A percentile compares a stretch with the other conserved stretches of the same genome.
phyloP scores from a whole-genome alignment of 2,329 filamentous ascomycete genomes.

The Ampelomyces quisqualis region DNA sequence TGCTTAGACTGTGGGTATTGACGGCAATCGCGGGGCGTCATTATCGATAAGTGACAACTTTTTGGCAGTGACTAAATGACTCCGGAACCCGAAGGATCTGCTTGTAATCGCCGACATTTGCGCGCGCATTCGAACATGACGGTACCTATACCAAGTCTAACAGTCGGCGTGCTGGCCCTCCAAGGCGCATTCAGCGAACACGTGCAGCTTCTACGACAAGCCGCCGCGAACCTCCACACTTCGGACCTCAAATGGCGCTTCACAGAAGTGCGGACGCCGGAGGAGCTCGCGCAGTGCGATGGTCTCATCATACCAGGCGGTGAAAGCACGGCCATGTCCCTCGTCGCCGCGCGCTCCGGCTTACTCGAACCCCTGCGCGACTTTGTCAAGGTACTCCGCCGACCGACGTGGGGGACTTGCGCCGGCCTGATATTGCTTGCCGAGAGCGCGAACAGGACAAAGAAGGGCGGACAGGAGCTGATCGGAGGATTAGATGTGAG shows the following conservation, averaged over 20 bases:
- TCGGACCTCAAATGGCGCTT: conserved; percentile 57
- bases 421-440: conserved; percentile 90
- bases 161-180: conserved; percentile 68
- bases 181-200: conserved; percentile 95
- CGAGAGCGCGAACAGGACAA: conserved; percentile 82
- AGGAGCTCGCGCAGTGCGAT: conserved; percentile 71
- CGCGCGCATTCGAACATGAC: conserved; percentile 23
- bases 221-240: conserved; percentile 54
- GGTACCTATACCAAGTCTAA: conserved; percentile 42
- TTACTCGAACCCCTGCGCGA: conserved; percentile 80
- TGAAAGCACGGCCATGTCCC: conserved; percentile 89
- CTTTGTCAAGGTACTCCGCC: conserved; percentile 83
- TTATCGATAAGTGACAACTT: conserved; percentile 25
- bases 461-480: conserved; percentile 87
- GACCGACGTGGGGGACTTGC: conserved; percentile 93
- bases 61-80: conserved; percentile 4
- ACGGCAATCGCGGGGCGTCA: conserved; percentile 17
- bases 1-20: conserved; percentile 13
- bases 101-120: too few relatives aligned
- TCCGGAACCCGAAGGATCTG: background rate
- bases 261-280: conserved; percentile 75
- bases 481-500: conserved; percentile 89
- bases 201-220: conserved; percentile 70
- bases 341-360: conserved; percentile 79
- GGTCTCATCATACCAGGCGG: conserved; percentile 89